Conservation (phyloP, 164 flowering plant species). For the Magnolia sinica region DNA sequence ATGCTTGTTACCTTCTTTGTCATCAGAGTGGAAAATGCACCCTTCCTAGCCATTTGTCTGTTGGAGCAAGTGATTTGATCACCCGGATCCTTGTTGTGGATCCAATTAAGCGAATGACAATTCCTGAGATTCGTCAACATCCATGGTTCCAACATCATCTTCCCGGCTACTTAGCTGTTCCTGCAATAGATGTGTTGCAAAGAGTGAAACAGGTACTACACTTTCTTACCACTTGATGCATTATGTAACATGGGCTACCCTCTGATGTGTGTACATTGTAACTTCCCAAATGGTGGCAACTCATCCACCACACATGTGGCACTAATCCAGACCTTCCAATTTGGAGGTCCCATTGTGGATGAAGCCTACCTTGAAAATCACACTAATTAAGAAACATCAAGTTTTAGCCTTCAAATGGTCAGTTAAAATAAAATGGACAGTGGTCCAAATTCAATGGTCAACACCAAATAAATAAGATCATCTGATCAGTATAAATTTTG, state of each 20-base stretch:
- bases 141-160: conserved; percentile 26
- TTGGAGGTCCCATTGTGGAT: too few relatives aligned
- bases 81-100: conserved; percentile 22
- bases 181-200: conserved; percentile 1
- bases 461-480: too few relatives aligned
- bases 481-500: too few relatives aligned
- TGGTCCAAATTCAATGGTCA: too few relatives aligned
- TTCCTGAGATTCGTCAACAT: conserved; percentile 27
- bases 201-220: conserved; percentile 5
- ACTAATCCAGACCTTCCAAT: background rate
- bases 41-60: conserved; percentile 21
- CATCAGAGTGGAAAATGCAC: conserved; percentile 20
- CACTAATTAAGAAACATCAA: too few relatives aligned
- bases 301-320: background rate
- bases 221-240: background rate
- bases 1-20: background rate
- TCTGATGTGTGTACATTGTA: background rate
- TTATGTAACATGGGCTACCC: background rate
- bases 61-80: conserved; percentile 24
- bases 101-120: conserved; percentile 24
- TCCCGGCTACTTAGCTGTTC: conserved; percentile 16
- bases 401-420: too few relatives aligned
- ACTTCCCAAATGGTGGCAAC: background rate
- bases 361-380: too few relatives aligned
- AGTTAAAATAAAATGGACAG: too few relatives aligned